Percentiles rank a stretch among this genome's conserved stretches.
Evolutionary conservation across 192 early-diverging fungal species (phyloP).

Genomic region (Geosiphon pyriformis): DNA sequence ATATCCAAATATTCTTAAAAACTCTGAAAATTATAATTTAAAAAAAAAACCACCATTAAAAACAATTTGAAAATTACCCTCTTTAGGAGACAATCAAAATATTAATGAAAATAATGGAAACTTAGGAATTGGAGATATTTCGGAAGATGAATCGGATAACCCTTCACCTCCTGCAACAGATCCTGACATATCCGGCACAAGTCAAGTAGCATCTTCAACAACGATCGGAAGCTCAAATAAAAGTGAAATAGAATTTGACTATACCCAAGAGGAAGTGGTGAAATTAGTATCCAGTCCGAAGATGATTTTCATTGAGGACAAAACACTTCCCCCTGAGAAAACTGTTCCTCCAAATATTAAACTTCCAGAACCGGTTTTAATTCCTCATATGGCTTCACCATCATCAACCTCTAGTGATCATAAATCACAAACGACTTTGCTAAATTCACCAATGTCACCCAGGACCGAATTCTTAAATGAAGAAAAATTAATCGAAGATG

Average conservation of each 20-base stretch:
- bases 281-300: too few relatives aligned
- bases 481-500: neutral
- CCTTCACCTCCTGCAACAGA: neutral
- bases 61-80: too few relatives aligned
- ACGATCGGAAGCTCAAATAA: neutral
- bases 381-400: neutral
- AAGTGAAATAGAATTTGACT: neutral
- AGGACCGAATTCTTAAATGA: neutral
- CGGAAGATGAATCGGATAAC: neutral
- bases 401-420: neutral
- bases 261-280: neutral
- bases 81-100: neutral
- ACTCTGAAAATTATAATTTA: too few relatives aligned
- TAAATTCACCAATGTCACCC: neutral
- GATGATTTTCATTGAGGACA: too few relatives aligned
- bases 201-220: neutral
- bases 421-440: conserved; percentile 11
- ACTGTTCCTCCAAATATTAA: too few relatives aligned
- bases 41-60: too few relatives aligned
- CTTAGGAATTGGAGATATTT: neutral
- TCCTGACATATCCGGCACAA: neutral
- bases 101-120: neutral
- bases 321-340: too few relatives aligned
- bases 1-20: too few relatives aligned
- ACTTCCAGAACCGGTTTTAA: neutral